Conservation (phyloP, 352 stramenopile species). For the Phytopythium aichiense region DNA sequence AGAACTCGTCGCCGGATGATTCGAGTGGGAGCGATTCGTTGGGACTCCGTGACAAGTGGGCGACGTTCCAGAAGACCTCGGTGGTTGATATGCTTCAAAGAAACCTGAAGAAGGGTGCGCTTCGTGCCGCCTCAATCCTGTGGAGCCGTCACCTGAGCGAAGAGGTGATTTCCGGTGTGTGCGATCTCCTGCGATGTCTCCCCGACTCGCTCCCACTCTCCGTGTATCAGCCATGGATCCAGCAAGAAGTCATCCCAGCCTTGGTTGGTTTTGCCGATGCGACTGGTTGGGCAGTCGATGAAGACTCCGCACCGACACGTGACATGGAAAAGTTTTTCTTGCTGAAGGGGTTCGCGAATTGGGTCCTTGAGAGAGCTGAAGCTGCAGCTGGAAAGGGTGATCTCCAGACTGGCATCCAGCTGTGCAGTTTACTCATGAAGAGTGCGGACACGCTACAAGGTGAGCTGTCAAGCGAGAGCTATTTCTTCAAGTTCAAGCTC, state of each 20-base stretch:
- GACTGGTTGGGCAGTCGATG: constrained; percentile 3
- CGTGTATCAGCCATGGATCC: constrained; percentile 50
- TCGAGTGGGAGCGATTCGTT: constrained; percentile 24
- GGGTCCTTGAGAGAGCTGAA: constrained; percentile 28
- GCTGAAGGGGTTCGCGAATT: constrained; percentile 22
- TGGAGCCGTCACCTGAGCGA: constrained; percentile 51
- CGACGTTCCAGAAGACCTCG: constrained; percentile 20
- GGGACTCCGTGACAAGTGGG: neutral
- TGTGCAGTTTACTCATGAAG: constrained; percentile 28
- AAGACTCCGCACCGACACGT: neutral
- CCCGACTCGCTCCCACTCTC: constrained; percentile 36
- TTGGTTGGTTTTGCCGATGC: constrained; percentile 28
- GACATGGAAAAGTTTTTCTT: neutral
- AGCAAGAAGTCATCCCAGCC: constrained; percentile 42
- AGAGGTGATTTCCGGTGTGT: constrained; percentile 27
- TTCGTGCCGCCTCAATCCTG: constrained; percentile 44
- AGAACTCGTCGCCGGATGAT: constrained; percentile 15
- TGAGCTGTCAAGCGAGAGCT: constrained; percentile 1
- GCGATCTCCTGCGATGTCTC: constrained; percentile 28
- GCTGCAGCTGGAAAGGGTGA: constrained; percentile 22
- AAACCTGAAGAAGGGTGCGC: constrained; percentile 47
- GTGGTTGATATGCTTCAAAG: constrained; percentile 32
- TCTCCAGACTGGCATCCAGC: constrained; percentile 22
- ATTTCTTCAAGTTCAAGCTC: constrained; percentile 24
- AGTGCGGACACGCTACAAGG: neutral